These are phyloP conservation scores for Phaseolus coccineus DNA, from an alignment of 331 rosid genomes.

Conservation along the genomic window DNA sequence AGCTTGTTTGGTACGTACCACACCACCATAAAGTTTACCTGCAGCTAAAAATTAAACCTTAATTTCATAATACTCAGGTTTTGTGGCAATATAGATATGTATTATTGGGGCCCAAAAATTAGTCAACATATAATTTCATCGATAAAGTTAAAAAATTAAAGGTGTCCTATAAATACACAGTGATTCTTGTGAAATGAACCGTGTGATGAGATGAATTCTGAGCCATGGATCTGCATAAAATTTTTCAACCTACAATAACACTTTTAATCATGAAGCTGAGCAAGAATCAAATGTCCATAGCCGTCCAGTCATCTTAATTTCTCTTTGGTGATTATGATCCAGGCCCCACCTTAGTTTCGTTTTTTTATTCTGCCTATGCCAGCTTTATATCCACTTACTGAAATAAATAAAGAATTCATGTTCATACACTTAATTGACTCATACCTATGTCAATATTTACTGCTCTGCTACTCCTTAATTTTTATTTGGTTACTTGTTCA, in stretches of 20 bases:
- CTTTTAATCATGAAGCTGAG: constrained; percentile 55
- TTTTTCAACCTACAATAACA: constrained; percentile 48
- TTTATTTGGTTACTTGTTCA: neutral
- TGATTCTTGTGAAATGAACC: constrained; percentile 39
- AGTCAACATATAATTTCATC: constrained; percentile 39
- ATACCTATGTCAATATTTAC: neutral
- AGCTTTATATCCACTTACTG: constrained; percentile 56
- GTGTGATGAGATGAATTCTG: constrained; percentile 43
- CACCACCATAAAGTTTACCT: constrained; percentile 7
- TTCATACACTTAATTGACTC: neutral
- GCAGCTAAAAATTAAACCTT: constrained; percentile 39
- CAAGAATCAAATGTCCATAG: constrained; percentile 50
- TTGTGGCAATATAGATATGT: constrained; percentile 10
- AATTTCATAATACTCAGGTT: neutral
- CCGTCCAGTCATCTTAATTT: constrained; percentile 61
- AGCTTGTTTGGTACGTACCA: neutral
- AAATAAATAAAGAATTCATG: too few species aligned
- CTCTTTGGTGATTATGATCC: constrained; percentile 64
- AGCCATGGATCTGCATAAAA: constrained; percentile 48
- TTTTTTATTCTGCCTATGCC: constrained; percentile 43
- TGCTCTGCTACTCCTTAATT: neutral
- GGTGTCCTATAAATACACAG: constrained; percentile 22
- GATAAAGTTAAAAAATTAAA: constrained; percentile 25
- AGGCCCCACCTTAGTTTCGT: constrained; percentile 61
- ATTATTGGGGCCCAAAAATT: constrained; percentile 31